phyloP scores from a whole-genome alignment of 306 rosid species.

The Citrullus mucosospermus region DNA sequence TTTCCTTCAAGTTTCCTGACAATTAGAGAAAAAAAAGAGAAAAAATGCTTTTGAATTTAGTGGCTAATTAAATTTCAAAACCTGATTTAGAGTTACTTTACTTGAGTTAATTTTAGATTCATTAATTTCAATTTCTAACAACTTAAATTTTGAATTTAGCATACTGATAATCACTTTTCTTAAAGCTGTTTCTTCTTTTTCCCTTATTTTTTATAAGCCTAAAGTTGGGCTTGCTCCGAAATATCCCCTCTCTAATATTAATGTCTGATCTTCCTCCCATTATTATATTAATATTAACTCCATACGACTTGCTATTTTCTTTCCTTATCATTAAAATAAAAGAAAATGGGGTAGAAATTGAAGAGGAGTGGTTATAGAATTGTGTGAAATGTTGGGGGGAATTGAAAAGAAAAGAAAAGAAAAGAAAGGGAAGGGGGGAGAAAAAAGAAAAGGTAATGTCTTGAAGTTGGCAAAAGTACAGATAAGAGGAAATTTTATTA shows the following conservation, averaged over 20 bases:
- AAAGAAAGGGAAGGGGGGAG: background rate
- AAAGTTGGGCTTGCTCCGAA: background rate
- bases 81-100: background rate
- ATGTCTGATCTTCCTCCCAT: background rate
- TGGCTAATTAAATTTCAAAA: conserved; percentile 1
- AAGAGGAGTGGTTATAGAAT: background rate
- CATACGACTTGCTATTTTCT: too few relatives aligned
- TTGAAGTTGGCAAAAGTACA: conserved; percentile 7
- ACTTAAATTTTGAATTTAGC: background rate
- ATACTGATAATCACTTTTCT: background rate
- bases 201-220: background rate
- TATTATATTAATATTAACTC: background rate
- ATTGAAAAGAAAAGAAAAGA: background rate
- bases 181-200: background rate
- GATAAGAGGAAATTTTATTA: background rate
- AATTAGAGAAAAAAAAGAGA: background rate
- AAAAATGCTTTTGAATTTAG: background rate
- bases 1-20: background rate
- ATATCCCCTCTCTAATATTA: background rate
- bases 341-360: background rate
- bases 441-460: background rate
- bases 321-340: too few relatives aligned
- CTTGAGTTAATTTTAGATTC: background rate
- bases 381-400: background rate
- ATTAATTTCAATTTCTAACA: background rate